These are phyloP conservation scores for Coemansia reversa DNA, from an alignment of 192 early-diverging fungal genomes.

Conservation along the genomic window DNA sequence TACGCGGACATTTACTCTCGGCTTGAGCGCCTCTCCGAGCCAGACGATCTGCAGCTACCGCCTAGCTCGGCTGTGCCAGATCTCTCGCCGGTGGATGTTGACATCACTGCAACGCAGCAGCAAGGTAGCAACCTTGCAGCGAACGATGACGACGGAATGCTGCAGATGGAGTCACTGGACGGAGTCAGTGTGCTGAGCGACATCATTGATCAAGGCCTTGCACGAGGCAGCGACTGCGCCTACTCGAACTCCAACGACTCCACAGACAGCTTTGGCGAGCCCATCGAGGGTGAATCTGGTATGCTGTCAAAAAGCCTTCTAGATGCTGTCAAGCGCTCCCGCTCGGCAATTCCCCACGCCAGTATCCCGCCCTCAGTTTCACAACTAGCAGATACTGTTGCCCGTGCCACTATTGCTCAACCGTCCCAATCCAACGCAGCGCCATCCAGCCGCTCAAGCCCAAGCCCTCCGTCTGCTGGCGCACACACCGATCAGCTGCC, in stretches of 20 bases:
- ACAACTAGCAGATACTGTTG: constrained; percentile 14
- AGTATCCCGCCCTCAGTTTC: not conserved
- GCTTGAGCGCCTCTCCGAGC: constrained; percentile 33
- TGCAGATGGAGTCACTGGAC: constrained; percentile 51
- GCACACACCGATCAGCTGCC: not conserved
- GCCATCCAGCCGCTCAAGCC: not conserved
- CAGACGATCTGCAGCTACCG: constrained; percentile 40
- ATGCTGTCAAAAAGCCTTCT: constrained; percentile 35
- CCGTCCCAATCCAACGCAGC: not conserved
- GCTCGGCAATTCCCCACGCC: not conserved
- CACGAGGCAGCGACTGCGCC: constrained; percentile 32
- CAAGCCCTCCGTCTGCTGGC: not conserved
- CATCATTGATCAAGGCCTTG: constrained; percentile 23
- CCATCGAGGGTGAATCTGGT: constrained; percentile 38
- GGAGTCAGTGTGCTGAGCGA: constrained; percentile 41
- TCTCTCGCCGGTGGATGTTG: not conserved
- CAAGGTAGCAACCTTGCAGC: not conserved
- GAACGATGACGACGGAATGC: constrained; percentile 13
- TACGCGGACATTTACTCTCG: constrained; percentile 21
- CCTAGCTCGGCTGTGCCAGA: constrained; percentile 21
- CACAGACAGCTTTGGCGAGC: constrained; percentile 52
- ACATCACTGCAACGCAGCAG: not conserved
- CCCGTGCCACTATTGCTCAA: constrained; percentile 10
- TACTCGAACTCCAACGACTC: constrained; percentile 44
- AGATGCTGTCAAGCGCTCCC: constrained; percentile 2